Evolutionary conservation across 2,329 filamentous ascomycete genomes (phyloP).

Genomic region (Diaporthe aspalathi): DNA sequence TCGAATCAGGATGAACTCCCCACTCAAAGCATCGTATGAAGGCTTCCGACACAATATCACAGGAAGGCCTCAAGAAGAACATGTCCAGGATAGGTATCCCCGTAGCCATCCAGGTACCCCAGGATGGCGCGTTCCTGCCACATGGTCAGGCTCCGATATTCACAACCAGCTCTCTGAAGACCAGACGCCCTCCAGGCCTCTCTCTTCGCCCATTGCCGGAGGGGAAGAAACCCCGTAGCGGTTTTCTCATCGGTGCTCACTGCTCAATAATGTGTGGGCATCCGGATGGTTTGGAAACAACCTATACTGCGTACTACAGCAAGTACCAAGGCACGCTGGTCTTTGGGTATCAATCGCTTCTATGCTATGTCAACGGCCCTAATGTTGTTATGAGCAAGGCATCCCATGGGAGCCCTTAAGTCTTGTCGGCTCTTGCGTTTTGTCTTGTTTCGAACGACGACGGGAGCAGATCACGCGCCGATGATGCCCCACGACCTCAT

Average conservation of each 20-base stretch:
- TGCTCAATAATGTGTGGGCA: neutral
- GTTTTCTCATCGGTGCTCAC: neutral
- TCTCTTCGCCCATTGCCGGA: too few species aligned
- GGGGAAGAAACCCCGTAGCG: neutral
- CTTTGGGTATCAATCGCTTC: conserved; percentile 37
- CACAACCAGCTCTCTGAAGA: neutral
- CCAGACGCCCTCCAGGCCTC: neutral
- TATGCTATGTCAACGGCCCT: conserved; percentile 30
- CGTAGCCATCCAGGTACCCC: neutral
- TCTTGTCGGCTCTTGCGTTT: neutral
- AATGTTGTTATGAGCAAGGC: neutral
- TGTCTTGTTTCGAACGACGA: neutral
- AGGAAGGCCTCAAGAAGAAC: neutral
- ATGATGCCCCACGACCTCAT: conserved; percentile 36
- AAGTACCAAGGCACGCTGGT: conserved; percentile 18
- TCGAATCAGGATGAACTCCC: neutral
- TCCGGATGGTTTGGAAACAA: neutral
- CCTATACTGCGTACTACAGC: conserved; percentile 9
- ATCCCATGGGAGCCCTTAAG: neutral
- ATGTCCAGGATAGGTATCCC: neutral
- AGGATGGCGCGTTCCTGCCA: neutral
- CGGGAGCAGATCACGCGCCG: conserved; percentile 23
- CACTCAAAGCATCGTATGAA: neutral
- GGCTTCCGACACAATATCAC: neutral
- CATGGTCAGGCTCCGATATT: neutral